A percentile compares a stretch with the other conserved stretches of the same genome.
Conservation (phyloP, 2,329 filamentous ascomycete species). For the Botrytis hyacinthi region DNA sequence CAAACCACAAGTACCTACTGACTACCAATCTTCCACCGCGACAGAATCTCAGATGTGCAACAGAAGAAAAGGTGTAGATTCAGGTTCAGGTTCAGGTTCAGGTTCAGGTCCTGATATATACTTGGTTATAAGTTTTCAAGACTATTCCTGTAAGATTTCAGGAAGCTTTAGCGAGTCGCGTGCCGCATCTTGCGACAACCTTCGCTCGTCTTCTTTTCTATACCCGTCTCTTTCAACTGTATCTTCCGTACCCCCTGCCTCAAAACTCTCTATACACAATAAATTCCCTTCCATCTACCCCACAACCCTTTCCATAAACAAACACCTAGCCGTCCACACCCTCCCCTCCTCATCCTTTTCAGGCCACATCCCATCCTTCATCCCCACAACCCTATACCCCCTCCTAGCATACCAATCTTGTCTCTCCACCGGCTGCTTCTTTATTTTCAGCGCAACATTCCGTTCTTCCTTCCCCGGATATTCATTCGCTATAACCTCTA, state of each 20-base stretch:
- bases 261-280: neutral
- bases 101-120: neutral
- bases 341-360: constrained; percentile 27
- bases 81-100: too few relatives aligned
- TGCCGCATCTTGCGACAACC: neutral
- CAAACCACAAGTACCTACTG: neutral
- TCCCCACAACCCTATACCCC: constrained; percentile 26
- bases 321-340: constrained; percentile 24
- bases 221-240: neutral
- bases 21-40: neutral
- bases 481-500: constrained; percentile 27
- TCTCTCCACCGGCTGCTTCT: constrained; percentile 17
- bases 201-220: neutral
- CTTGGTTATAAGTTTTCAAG: neutral
- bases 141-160: too few relatives aligned
- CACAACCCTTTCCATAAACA: constrained; percentile 34
- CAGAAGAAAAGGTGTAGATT: neutral
- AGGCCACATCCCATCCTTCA: constrained; percentile 24
- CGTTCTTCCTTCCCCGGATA: constrained; percentile 20
- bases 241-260: neutral
- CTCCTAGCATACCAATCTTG: constrained; percentile 34
- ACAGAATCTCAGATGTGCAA: neutral
- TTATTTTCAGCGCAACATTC: constrained; percentile 22
- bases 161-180: neutral
- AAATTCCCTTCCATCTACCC: neutral